A percentile compares a stretch with the other conserved stretches of the same genome.
Conservation (phyloP, 2,329 filamentous ascomycete species). For the Bisporella sp. region DNA sequence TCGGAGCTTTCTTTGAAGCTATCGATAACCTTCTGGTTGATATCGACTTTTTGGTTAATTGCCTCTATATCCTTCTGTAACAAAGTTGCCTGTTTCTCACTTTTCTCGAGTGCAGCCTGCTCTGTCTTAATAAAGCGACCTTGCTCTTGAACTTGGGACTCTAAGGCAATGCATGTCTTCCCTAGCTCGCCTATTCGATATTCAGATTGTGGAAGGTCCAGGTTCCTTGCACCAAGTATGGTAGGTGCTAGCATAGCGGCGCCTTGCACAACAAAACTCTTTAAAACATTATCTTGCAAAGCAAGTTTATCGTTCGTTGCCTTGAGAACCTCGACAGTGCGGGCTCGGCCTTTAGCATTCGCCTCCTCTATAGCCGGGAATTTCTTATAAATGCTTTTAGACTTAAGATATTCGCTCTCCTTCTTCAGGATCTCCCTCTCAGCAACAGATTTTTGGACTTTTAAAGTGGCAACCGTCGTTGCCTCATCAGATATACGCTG, state of each 20-base stretch:
- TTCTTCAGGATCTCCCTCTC: neutral
- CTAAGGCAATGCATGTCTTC: neutral
- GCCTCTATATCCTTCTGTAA: no score
- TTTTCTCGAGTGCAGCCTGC: no score
- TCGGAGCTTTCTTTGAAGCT: no score
- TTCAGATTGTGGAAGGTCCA: neutral
- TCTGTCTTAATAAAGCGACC: neutral
- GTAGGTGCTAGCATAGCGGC: neutral
- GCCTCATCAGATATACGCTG: neutral
- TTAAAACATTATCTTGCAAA: neutral
- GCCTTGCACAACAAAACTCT: neutral
- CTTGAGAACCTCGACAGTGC: neutral
- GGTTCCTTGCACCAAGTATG: neutral
- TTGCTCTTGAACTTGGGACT: neutral
- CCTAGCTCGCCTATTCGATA: neutral
- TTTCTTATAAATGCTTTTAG: neutral
- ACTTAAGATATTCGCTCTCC: neutral
- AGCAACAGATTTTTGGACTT: neutral
- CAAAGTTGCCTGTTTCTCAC: no score
- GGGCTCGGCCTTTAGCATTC: neutral
- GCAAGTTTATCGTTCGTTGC: neutral
- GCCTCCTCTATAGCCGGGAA: constrained; percentile 1
- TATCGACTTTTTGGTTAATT: neutral
- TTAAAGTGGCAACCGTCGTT: neutral
- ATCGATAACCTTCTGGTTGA: no score